Evolutionary conservation across 2,329 filamentous ascomycete species (phyloP).

Genomic region (Thielaviopsis musarum): DNA sequence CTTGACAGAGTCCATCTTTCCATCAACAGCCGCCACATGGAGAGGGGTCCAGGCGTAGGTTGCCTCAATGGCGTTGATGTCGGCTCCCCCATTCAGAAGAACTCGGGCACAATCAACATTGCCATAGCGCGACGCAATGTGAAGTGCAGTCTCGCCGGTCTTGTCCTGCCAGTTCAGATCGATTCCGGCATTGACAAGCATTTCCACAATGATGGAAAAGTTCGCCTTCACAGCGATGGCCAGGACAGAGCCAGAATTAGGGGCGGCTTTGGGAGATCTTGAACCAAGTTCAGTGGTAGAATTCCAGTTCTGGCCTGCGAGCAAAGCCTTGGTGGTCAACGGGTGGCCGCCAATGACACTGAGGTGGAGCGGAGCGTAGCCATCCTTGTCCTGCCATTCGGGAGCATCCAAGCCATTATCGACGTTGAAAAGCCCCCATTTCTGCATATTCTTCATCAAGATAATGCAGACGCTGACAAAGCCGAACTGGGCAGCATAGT

Average conservation of each 20-base stretch:
- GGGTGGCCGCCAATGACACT: slow-evolving; percentile 84
- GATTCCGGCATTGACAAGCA: slow-evolving; percentile 77
- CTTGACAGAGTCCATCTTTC: slow-evolving; percentile 57
- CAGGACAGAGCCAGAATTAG: slow-evolving; percentile 75
- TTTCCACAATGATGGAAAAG: slow-evolving; percentile 65
- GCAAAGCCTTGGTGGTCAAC: slow-evolving; percentile 62
- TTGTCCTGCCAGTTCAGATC: slow-evolving; percentile 89
- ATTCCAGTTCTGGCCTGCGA: slow-evolving; percentile 66
- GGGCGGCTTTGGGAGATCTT: slow-evolving; percentile 46
- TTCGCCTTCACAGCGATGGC: slow-evolving; percentile 80
- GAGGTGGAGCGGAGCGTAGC: slow-evolving; percentile 78
- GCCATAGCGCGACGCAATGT: slow-evolving; percentile 79
- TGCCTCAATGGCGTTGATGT: slow-evolving; percentile 64
- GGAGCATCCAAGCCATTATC: slow-evolving; percentile 71
- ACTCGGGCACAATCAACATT: slow-evolving; percentile 65
- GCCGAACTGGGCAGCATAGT: slow-evolving; percentile 90
- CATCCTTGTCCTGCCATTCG: slow-evolving; percentile 84
- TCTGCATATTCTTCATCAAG: slow-evolving; percentile 74
- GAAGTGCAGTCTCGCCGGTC: slow-evolving; percentile 77
- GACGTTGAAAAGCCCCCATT: slow-evolving; percentile 75
- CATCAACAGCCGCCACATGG: slow-evolving; percentile 83
- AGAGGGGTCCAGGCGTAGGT: slow-evolving; percentile 92
- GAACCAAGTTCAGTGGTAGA: slow-evolving; percentile 45
- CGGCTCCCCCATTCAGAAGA: slow-evolving; percentile 55
- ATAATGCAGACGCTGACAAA: slow-evolving; percentile 81